These are phyloP conservation scores for Pleurotus tuoliensis DNA, from an alignment of 768 basidiomycete species.

Conservation along the genomic window DNA sequence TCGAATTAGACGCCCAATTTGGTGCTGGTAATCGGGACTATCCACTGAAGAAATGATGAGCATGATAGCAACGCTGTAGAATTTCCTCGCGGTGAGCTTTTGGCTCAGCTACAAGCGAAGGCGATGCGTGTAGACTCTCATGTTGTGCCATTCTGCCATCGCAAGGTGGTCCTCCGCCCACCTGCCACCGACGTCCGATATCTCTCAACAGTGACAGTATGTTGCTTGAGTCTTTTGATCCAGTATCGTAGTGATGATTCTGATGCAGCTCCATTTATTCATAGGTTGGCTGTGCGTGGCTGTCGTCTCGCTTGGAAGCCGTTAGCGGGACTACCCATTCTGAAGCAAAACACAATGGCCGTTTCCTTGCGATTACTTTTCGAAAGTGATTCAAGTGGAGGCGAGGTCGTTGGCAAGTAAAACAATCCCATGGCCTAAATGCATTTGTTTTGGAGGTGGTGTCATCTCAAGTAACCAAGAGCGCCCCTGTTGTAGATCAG, in stretches of 20 bases:
- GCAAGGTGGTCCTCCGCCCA: no score
- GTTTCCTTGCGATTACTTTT: background rate
- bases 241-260: conserved; percentile 5
- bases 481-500: conserved; percentile 8
- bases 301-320: background rate
- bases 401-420: background rate
- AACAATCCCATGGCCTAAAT: conserved; percentile 4
- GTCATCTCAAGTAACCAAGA: conserved; percentile 7
- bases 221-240: conserved; percentile 1
- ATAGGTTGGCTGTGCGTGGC: background rate
- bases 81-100: no score
- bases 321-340: background rate
- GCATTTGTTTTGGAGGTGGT: background rate
- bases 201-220: background rate
- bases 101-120: no score
- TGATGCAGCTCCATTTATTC: background rate
- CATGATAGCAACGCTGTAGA: no score
- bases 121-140: no score
- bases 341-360: background rate
- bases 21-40: no score
- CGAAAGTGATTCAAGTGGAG: background rate
- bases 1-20: background rate
- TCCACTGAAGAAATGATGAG: no score
- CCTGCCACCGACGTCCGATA: background rate
- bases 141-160: no score